Conservation (phyloP, 208 protist genomes). For the Strigomonas galati region DNA sequence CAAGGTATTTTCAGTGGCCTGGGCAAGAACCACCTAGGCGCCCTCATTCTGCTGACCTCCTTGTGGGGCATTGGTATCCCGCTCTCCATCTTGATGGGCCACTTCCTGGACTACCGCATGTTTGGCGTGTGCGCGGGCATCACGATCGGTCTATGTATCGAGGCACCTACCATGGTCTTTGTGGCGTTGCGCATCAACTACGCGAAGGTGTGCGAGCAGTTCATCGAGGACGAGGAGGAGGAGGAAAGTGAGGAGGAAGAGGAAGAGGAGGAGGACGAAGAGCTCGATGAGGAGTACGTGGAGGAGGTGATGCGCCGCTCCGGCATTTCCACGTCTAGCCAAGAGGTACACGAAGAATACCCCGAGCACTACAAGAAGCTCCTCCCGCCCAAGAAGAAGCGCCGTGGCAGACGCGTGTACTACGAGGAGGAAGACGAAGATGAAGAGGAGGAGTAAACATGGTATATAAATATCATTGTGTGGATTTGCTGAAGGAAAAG, state of each 20-base stretch:
- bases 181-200: slow-evolving; percentile 60
- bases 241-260: slow-evolving; percentile 50
- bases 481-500: slow-evolving; percentile 1
- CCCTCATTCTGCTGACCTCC: slow-evolving; percentile 62
- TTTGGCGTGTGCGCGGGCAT: slow-evolving; percentile 75
- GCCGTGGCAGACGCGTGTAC: slow-evolving; percentile 18
- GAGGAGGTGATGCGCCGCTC: slow-evolving; percentile 79
- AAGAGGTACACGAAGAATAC: slow-evolving; percentile 26
- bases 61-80: slow-evolving; percentile 77
- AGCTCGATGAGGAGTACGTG: slow-evolving; percentile 53
- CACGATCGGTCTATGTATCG: slow-evolving; percentile 75
- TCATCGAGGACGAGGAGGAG: slow-evolving; percentile 53
- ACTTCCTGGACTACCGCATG: slow-evolving; percentile 52
- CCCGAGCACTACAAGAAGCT: slow-evolving; percentile 46
- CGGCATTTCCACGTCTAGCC: slow-evolving; percentile 43
- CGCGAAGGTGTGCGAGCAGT: slow-evolving; percentile 55
- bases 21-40: slow-evolving; percentile 75
- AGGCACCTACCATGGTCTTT: slow-evolving; percentile 71
- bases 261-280: slow-evolving; percentile 45
- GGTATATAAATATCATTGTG: slow-evolving; percentile 5
- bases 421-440: slow-evolving; percentile 39
- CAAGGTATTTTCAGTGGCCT: slow-evolving; percentile 86
- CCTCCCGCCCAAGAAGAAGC: slow-evolving; percentile 35
- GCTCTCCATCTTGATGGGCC: slow-evolving; percentile 52
- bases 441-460: slow-evolving; percentile 6